Conservation (phyloP, 768 basidiomycete species). For the Steccherinum ochraceum region DNA sequence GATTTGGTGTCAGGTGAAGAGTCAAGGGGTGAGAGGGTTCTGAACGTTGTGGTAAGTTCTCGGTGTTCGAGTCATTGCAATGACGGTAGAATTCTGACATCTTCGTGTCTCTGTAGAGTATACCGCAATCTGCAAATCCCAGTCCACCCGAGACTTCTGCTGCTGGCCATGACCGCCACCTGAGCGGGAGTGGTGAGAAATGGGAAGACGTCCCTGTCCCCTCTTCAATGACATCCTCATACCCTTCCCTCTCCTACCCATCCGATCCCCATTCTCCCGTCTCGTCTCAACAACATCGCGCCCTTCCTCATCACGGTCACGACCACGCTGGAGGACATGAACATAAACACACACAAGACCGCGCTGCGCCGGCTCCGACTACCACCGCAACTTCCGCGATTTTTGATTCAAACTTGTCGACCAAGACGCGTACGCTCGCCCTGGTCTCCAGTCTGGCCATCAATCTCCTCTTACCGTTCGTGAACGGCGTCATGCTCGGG, state of each 20-base stretch:
- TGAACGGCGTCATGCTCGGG: slow-evolving; percentile 95
- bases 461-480: slow-evolving; percentile 80
- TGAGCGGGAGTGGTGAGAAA: slow-evolving; percentile 35
- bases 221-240: slow-evolving; percentile 45
- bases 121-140: slow-evolving; percentile 3
- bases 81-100: too few relatives aligned
- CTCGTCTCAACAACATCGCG: slow-evolving; percentile 24
- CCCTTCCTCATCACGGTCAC: slow-evolving; percentile 16
- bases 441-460: slow-evolving; percentile 72
- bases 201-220: slow-evolving; percentile 74
- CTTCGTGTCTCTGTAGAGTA: background rate
- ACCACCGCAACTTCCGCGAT: slow-evolving; percentile 59
- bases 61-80: background rate
- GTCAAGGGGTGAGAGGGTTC: slow-evolving; percentile 15
- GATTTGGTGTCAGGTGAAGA: slow-evolving; percentile 36
- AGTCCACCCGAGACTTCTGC: slow-evolving; percentile 1
- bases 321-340: slow-evolving; percentile 18
- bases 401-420: slow-evolving; percentile 62
- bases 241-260: slow-evolving; percentile 76
- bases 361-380: background rate
- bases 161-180: slow-evolving; percentile 5
- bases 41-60: slow-evolving; percentile 25
- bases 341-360: slow-evolving; percentile 11
- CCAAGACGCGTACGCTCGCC: slow-evolving; percentile 61
- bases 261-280: slow-evolving; percentile 52